These are phyloP conservation scores for Oleoguttula mirabilis DNA, from an alignment of 495 filamentous ascomycete species.

Conservation along the genomic window DNA sequence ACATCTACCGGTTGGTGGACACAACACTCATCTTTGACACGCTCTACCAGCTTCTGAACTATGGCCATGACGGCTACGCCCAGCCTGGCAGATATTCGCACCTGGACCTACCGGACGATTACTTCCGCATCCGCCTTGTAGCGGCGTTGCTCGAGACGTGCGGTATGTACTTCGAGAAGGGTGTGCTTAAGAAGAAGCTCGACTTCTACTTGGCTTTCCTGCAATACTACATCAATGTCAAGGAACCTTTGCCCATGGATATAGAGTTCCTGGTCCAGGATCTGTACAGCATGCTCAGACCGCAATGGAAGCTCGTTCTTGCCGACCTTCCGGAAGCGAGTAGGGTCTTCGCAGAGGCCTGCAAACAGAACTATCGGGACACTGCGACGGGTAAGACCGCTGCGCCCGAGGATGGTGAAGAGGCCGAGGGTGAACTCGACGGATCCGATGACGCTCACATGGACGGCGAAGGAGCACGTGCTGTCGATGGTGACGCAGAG, in stretches of 20 bases:
- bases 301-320: constrained; percentile 73
- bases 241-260: constrained; percentile 88
- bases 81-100: constrained; percentile 58
- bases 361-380: constrained; percentile 76
- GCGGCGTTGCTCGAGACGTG: constrained; percentile 88
- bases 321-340: constrained; percentile 72
- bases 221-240: constrained; percentile 94
- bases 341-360: constrained; percentile 71
- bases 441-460: constrained; percentile 47
- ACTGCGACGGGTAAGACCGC: constrained; percentile 52
- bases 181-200: constrained; percentile 86
- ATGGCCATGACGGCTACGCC: constrained; percentile 79
- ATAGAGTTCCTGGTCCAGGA: constrained; percentile 95
- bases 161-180: constrained; percentile 90
- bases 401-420: constrained; percentile 47
- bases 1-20: constrained; percentile 96
- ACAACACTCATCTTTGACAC: constrained; percentile 92
- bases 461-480: constrained; percentile 43
- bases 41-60: constrained; percentile 85
- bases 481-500: not conserved
- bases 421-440: constrained; percentile 38
- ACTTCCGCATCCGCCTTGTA: constrained; percentile 83
- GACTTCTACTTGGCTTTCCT: constrained; percentile 98
- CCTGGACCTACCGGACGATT: constrained; percentile 86
- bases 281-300: constrained; percentile 67